Base-by-base conservation (phyloP, 1,284 basidiomycete genomes). In the Flammula alnicola region DNA sequence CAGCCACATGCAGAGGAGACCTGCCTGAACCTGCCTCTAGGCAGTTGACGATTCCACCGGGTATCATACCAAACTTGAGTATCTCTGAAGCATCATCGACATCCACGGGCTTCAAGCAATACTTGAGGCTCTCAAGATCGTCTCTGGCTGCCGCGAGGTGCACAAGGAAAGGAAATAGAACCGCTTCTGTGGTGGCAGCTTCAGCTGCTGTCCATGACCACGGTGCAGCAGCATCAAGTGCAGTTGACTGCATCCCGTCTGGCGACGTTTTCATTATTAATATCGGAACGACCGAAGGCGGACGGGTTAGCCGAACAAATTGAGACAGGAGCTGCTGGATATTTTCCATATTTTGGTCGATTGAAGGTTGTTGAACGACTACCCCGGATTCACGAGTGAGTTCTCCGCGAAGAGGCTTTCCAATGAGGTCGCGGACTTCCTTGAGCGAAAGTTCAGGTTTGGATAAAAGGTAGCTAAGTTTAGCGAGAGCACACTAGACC, bases 391-490 rank as follows among this genome's bases (percentile, higher is more conserved):
- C 43, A 5, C 61, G 62, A 0, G 91, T 93, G 22, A 97, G 81
- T 67, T 97, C 95, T 22, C 95, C 94, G 4, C 95, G 88, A 9
- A 97, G 76, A 5, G 93, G 87, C 35, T 79, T 81, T 7, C 82
- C 76, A 57, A 97, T 83, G n/a, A 96, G 76, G 41, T 83, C 74
- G 47, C 92, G 83, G 46, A 96, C 81, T 68, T 93, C 81, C 12
- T 73, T 65, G 0, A 77, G 64, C 1, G 81, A 77, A 2, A 96
- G 77, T 58, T 93, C 88, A 0, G 84, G 75, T 64, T 97, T 96
- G 4, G 90, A 92, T 25, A 97, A 78, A 6, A 97, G 79, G 61
- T 97, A 97, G 37, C 87, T 82, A 7, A 97, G 77, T 70, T 97
- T 97, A 9, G 91, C 81, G 26, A 96, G 79, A 5, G 93, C 93